Percentiles rank a stretch among this genome's conserved stretches.
These are phyloP conservation scores for Hyaloscypha finlandica DNA, from an alignment of 495 filamentous ascomycete species.

Conservation along the genomic window DNA sequence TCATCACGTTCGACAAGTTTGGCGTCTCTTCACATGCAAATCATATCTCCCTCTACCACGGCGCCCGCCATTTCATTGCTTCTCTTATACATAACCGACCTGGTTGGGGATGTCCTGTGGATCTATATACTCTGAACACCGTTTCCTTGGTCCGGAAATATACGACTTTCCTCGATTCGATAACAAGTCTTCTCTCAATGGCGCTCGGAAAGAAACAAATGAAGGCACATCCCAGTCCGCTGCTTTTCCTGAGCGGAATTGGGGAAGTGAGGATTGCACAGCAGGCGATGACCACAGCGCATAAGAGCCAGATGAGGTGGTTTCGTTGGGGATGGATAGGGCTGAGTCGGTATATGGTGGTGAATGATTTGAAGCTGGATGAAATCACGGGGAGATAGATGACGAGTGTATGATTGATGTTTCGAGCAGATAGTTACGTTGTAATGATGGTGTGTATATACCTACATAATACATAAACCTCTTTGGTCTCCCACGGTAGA, in stretches of 20 bases:
- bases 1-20: slow-evolving; percentile 82
- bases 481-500: slow-evolving; percentile 12
- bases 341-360: slow-evolving; percentile 88
- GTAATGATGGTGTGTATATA: slow-evolving; percentile 24
- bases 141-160: slow-evolving; percentile 80
- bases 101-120: slow-evolving; percentile 72
- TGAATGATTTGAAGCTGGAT: slow-evolving; percentile 84
- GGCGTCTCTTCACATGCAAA: slow-evolving; percentile 90
- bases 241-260: slow-evolving; percentile 71
- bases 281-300: slow-evolving; percentile 82
- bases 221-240: slow-evolving; percentile 46
- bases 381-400: slow-evolving; percentile 29
- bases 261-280: slow-evolving; percentile 66
- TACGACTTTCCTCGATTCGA: slow-evolving; percentile 69
- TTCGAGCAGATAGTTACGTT: background rate
- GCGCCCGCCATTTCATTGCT: slow-evolving; percentile 71
- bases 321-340: slow-evolving; percentile 96
- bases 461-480: slow-evolving; percentile 18
- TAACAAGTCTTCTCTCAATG: slow-evolving; percentile 58
- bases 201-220: slow-evolving; percentile 39
- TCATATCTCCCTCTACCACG: slow-evolving; percentile 83
- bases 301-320: slow-evolving; percentile 97
- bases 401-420: background rate
- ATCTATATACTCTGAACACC: slow-evolving; percentile 78
- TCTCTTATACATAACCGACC: slow-evolving; percentile 59